These are phyloP conservation scores for Neurospora africana DNA, from an alignment of 495 filamentous ascomycete genomes.

Conservation along the genomic window DNA sequence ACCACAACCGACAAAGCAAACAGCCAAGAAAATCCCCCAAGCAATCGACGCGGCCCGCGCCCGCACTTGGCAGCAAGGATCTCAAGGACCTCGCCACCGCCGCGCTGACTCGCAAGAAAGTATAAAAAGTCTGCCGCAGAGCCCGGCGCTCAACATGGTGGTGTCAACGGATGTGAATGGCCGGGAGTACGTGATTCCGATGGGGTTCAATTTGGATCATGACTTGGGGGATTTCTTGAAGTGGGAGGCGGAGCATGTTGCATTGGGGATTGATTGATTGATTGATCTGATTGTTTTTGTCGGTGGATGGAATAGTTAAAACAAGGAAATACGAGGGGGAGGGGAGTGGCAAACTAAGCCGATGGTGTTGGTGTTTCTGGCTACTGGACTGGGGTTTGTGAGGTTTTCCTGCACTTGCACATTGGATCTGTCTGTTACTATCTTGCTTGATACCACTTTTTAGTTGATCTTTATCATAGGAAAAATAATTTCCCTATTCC, in stretches of 20 bases:
- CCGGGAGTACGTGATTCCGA: constrained; percentile 36
- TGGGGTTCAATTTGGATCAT: constrained; percentile 46
- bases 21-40: not conserved
- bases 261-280: not conserved
- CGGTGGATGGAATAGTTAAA: not conserved
- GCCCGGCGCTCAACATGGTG: constrained; percentile 40
- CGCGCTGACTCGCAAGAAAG: constrained; percentile 11
- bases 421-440: not conserved
- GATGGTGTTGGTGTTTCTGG: not conserved
- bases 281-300: not conserved
- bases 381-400: not conserved
- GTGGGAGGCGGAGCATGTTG: constrained; percentile 36
- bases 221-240: constrained; percentile 41
- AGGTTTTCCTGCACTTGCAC: not conserved
- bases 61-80: not conserved
- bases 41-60: not conserved
- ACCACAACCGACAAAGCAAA: not conserved
- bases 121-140: constrained; percentile 35
- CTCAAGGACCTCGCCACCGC: constrained; percentile 2
- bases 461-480: not conserved
- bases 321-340: not conserved
- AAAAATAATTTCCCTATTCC: not conserved
- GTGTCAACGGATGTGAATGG: constrained; percentile 28
- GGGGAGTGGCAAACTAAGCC: not conserved
- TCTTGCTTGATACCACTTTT: not conserved